A percentile compares a stretch with the other conserved stretches of the same genome.
Conservation (phyloP, 805 yeast genomes). For the Vanderwaltozyma yarrowii region DNA sequence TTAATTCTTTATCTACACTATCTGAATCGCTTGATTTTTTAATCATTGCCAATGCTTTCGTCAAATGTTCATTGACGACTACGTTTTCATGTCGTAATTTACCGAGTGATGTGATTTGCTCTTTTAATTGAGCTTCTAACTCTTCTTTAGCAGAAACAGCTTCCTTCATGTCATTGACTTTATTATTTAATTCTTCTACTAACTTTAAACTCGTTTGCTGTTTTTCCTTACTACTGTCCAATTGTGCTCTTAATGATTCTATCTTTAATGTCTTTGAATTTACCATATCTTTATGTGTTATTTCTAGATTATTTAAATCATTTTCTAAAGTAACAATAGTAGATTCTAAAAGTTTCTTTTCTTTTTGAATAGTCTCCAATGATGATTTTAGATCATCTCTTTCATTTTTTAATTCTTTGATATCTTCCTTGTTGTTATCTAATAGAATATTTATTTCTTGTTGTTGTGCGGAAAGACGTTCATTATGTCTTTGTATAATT, state of each 20-base stretch:
- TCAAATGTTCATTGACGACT: conserved; percentile 83
- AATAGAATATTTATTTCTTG: conserved; percentile 33
- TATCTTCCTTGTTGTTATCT: conserved; percentile 28
- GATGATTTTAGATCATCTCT: conserved; percentile 28
- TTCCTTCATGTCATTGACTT: conserved; percentile 15
- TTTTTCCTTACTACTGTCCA: conserved; percentile 16
- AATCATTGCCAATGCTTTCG: conserved; percentile 81
- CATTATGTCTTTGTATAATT: conserved; percentile 10
- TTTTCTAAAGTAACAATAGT: conserved; percentile 12
- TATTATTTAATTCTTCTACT: conserved; percentile 17
- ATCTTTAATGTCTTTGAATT: conserved; percentile 22
- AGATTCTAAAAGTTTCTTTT: conserved; percentile 26
- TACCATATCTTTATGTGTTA: conserved; percentile 9
- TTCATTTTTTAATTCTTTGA: conserved; percentile 28
- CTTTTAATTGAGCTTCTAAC: conserved; percentile 48
- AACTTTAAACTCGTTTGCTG: conserved; percentile 4
- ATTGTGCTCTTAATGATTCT: conserved; percentile 20
- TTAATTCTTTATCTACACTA: conserved; percentile 76
- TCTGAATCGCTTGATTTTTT: conserved; percentile 68
- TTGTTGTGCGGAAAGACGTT: conserved; percentile 15
- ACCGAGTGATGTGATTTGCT: conserved; percentile 71
- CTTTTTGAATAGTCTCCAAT: conserved; percentile 8
- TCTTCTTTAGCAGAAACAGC: conserved; percentile 21
- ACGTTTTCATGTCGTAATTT: conserved; percentile 92
- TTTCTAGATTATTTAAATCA: conserved; percentile 5